These are phyloP conservation scores for Lipomyces yamadae DNA, from an alignment of 805 yeast species.

Conservation along the genomic window DNA sequence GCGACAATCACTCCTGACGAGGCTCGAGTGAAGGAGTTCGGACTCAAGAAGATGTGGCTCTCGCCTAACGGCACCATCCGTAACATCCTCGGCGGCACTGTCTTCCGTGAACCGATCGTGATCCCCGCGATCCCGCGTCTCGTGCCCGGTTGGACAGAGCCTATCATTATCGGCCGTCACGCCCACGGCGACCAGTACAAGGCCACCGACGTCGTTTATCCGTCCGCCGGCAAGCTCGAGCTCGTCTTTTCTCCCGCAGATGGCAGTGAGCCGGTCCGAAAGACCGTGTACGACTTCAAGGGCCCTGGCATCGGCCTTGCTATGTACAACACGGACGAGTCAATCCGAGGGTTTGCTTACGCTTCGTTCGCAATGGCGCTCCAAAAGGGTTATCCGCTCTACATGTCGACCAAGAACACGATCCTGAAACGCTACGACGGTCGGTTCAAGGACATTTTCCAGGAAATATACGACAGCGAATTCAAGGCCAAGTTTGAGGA, in stretches of 20 bases:
- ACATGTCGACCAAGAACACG: conserved; percentile 91
- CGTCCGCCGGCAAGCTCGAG: conserved; percentile 78
- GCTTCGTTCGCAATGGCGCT: conserved; percentile 89
- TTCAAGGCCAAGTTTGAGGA: conserved; percentile 75
- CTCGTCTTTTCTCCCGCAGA: conserved; percentile 73
- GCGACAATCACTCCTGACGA: conserved; percentile 99
- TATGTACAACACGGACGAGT: conserved; percentile 95
- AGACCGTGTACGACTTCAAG: conserved; percentile 69
- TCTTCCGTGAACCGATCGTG: conserved; percentile 94
- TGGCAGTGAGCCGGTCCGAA: conserved; percentile 60
- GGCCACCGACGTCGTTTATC: conserved; percentile 83
- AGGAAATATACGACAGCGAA: conserved; percentile 70
- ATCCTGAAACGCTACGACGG: conserved; percentile 94
- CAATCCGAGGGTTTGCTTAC: conserved; percentile 89
- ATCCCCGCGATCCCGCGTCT: conserved; percentile 86
- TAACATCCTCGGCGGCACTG: conserved; percentile 94
- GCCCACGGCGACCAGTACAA: conserved; percentile 97
- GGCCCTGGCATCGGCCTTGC: conserved; percentile 83
- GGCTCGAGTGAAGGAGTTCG: conserved; percentile 89
- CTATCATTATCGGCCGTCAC: conserved; percentile 96
- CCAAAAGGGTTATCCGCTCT: conserved; percentile 75
- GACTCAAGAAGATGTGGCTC: conserved; percentile 93
- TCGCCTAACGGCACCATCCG: conserved; percentile 98
- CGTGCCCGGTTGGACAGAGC: conserved; percentile 91
- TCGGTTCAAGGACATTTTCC: conserved; percentile 91